Evolutionary conservation across 805 yeast species (phyloP).

Genomic region (Lipomyces mesembrius): DNA sequence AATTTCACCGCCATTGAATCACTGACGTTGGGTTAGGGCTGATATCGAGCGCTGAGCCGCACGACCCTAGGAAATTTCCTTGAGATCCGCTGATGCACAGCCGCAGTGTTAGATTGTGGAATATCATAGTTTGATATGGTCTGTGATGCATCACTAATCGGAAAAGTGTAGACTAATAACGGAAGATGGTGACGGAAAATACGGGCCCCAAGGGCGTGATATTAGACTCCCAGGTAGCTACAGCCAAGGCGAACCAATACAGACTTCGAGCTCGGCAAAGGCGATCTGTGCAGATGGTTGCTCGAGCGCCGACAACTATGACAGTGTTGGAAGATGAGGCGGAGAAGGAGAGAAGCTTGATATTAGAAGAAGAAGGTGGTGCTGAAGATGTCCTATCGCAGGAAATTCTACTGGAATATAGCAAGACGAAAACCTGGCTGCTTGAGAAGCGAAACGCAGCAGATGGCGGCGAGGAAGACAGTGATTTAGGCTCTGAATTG

Average conservation of each 20-base stretch:
- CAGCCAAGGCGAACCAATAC: neutral
- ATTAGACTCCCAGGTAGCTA: conserved; percentile 8
- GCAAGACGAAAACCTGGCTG: neutral
- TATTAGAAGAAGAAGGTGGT: neutral
- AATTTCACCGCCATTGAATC: neutral
- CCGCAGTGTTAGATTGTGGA: neutral
- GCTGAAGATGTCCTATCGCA: neutral
- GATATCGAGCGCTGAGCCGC: conserved; percentile 8
- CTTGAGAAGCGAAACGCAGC: neutral
- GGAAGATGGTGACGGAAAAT: conserved; percentile 9
- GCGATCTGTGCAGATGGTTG: conserved; percentile 4
- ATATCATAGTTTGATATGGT: neutral
- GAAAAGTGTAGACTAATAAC: neutral
- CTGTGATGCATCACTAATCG: neutral
- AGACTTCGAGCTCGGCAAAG: neutral
- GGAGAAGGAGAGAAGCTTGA: neutral
- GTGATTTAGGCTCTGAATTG: conserved; percentile 13
- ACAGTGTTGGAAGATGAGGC: conserved; percentile 13
- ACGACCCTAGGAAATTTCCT: neutral
- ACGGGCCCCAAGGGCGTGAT: conserved; percentile 28
- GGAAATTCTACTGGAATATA: neutral
- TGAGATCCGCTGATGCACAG: too few species aligned
- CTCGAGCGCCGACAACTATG: conserved; percentile 15
- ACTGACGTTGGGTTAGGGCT: conserved; percentile 7
- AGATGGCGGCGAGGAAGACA: neutral